These are phyloP conservation scores for Aspergillus heteromorphus DNA, from an alignment of 495 filamentous ascomycete genomes.

Conservation along the genomic window DNA sequence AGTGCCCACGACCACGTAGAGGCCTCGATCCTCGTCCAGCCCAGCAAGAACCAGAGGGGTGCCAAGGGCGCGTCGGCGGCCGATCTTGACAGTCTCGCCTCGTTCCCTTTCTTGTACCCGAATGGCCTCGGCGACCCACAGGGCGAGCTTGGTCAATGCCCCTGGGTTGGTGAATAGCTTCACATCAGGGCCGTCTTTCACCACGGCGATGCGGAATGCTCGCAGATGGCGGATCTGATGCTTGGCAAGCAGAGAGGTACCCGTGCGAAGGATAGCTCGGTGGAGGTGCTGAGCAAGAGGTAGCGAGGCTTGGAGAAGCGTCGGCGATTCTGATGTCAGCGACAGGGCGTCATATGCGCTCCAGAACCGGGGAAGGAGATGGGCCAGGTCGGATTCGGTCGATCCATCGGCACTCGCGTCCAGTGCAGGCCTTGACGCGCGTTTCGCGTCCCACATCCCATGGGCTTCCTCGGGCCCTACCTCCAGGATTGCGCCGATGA, in stretches of 20 bases:
- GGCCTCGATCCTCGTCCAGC: conserved; percentile 78
- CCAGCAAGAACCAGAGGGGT: conserved; percentile 86
- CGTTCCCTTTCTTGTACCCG: conserved; percentile 79
- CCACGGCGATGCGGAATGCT: conserved; percentile 90
- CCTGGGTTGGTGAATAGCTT: conserved; percentile 84
- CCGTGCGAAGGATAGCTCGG: conserved; percentile 88
- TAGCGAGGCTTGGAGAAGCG: conserved; percentile 59
- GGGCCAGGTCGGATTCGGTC: conserved; percentile 32
- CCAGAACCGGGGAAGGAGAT: conserved; percentile 68
- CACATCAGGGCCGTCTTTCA: conserved; percentile 91
- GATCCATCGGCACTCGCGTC: conserved; percentile 29
- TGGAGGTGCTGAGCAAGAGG: conserved; percentile 84
- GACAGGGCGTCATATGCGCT: conserved; percentile 83
- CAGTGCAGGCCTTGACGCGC: conserved; percentile 21
- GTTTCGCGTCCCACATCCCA: conserved; percentile 33
- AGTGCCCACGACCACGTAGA: conserved; percentile 88
- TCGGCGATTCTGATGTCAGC: conserved; percentile 38
- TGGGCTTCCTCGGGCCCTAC: conserved; percentile 56
- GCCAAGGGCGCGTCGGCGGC: conserved; percentile 50
- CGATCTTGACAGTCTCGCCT: conserved; percentile 61
- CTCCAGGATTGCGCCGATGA: conserved; percentile 86
- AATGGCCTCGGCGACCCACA: conserved; percentile 93
- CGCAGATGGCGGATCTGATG: conserved; percentile 86
- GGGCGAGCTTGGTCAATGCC: conserved; percentile 83
- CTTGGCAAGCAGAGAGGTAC: conserved; percentile 85